Percentiles rank a stretch among this genome's conserved stretches.
These are phyloP conservation scores for Cryptococcus jaspeensis DNA, from an alignment of 1,284 basidiomycete genomes.

Conservation along the genomic window DNA sequence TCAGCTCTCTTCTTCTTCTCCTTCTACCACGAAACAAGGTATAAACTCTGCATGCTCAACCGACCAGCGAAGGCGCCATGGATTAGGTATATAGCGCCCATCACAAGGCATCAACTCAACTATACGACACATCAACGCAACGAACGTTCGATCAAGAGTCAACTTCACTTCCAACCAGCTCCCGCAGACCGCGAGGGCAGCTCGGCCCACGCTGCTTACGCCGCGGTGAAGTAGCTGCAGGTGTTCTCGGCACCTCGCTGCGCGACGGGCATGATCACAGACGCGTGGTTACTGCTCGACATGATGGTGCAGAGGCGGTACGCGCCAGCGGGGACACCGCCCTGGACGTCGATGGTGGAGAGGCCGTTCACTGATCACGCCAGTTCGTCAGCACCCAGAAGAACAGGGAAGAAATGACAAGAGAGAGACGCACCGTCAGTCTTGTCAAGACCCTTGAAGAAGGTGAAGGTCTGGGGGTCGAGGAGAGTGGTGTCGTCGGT, in stretches of 20 bases:
- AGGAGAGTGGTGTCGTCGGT: conserved; percentile 58
- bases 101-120: neutral
- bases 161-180: neutral
- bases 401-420: neutral
- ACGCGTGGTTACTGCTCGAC: conserved; percentile 61
- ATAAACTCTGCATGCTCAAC: neutral
- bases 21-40: neutral
- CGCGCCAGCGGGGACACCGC: conserved; percentile 60
- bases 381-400: conserved; percentile 4
- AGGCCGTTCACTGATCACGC: conserved; percentile 55
- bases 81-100: neutral
- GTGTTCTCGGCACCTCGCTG: conserved; percentile 31
- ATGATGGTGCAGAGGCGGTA: conserved; percentile 60
- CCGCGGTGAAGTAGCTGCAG: conserved; percentile 18
- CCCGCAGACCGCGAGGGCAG: neutral
- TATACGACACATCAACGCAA: too few species aligned
- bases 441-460: conserved; percentile 67
- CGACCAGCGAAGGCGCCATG: neutral
- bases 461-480: conserved; percentile 58
- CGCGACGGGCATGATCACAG: conserved; percentile 48
- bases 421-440: conserved; percentile 19
- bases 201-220: neutral
- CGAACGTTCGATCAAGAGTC: neutral
- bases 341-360: conserved; percentile 58
- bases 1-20: neutral